Conservation (phyloP, 345 rosid species). For the Physaria fendleri region DNA sequence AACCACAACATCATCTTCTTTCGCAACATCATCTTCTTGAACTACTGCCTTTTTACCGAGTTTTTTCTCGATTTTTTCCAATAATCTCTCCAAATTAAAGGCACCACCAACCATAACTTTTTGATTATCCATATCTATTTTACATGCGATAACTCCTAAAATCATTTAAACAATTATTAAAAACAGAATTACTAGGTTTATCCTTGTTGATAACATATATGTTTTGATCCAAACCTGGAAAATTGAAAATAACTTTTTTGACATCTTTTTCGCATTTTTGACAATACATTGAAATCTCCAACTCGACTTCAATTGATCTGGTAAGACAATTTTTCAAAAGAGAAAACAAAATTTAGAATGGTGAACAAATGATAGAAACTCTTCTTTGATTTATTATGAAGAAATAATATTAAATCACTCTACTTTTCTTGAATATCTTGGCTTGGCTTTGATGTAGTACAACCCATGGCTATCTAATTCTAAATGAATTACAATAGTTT, state of each 20-base stretch:
- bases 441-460: neutral
- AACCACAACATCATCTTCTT: no score
- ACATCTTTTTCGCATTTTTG: neutral
- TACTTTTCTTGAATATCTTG: neutral
- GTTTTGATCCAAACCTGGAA: no score
- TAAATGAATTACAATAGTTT: neutral
- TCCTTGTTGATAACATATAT: neutral
- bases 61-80: neutral
- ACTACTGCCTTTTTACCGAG: neutral
- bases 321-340: neutral
- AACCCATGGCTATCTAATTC: no score
- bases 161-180: neutral
- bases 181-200: neutral
- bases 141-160: neutral
- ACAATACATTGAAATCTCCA: neutral
- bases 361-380: neutral
- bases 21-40: neutral
- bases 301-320: neutral
- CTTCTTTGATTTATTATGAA: neutral
- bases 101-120: neutral
- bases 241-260: neutral
- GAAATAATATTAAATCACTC: neutral
- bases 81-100: neutral
- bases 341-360: neutral
- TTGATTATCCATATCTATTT: neutral